Evolutionary conservation across 1,284 basidiomycete genomes (phyloP), one percentile per base, ranked within the genome.

Genomic region (Takashimella tepidaria): DNA sequence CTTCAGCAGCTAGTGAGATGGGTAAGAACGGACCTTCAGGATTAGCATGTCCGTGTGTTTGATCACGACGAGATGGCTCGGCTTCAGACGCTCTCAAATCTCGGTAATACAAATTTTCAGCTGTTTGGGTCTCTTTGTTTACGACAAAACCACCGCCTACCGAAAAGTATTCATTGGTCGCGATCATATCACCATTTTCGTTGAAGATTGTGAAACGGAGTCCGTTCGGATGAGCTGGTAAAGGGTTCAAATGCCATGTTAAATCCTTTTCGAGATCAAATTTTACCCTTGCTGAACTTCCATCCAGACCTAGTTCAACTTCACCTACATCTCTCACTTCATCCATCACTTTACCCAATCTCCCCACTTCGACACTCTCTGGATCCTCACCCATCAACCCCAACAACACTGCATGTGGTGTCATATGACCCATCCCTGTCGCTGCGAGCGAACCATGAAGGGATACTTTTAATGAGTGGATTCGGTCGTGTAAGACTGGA

Each of bases 51-150:
- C 78, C 81, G 65, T 86, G 83, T 4, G 77, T 79, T 63, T 89
- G 88, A 60, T 88, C 83, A 23, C 91, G 77, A 26, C 93, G 82
- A 23, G 87, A 85, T 20, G 83, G 83, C 51, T 87, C 85, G 4
- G 93, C 92, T 11, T 80, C 79, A 47, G 79, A 78, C 70, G 92
- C 89, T 68, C 92, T 83, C n/a, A 93, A 88, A n/a, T 89, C 85
- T 72, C 92, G 92, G 80, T 97, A 97, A 73, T 91, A 97, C 60
- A 97, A 73, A 72, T 98, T 97, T 76, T 98, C 93, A 4, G 66
- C 91, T 86, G 63, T 88, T 85, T 88, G 70, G 3, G 74, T 72
- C 47, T 64, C 63, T 25, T 65, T 57, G 58, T 69, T 69, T 45
- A 92, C 74, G 42, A 77, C 89, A 64, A 93, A 93, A 2, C 90